Conservation (phyloP, 257 asterid genomes). For the Forsythia viridissima region DNA sequence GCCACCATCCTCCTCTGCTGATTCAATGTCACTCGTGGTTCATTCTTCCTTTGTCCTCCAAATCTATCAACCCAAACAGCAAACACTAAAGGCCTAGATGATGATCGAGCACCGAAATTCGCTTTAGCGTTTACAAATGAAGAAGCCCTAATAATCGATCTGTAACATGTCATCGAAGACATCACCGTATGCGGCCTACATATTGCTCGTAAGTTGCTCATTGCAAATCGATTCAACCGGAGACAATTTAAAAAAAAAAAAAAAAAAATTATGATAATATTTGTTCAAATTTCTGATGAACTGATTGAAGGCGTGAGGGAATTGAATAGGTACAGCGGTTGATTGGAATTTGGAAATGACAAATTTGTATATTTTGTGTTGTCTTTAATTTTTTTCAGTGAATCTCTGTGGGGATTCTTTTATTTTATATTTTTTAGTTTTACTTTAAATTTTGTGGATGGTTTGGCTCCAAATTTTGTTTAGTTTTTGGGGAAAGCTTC, state of each 20-base stretch:
- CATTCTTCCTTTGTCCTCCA: slow-evolving; percentile 31
- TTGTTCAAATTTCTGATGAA: background rate
- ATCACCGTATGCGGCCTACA: slow-evolving; percentile 69
- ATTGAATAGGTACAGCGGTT: slow-evolving; percentile 20
- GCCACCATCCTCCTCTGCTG: slow-evolving; percentile 79
- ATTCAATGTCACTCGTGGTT: slow-evolving; percentile 49
- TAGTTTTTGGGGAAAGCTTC: background rate
- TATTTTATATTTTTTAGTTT: slow-evolving; percentile 6
- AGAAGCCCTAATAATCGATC: slow-evolving; percentile 58
- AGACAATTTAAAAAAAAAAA: background rate
- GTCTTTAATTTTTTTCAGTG: slow-evolving; percentile 2
- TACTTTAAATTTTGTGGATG: slow-evolving; percentile 47
- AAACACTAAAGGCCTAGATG: slow-evolving; percentile 33
- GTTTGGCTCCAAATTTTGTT: slow-evolving; percentile 58
- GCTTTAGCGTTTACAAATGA: slow-evolving; percentile 34
- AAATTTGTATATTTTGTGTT: background rate
- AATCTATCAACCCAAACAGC: slow-evolving; percentile 43
- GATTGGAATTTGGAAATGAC: background rate
- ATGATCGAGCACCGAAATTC: slow-evolving; percentile 17
- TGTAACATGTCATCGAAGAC: slow-evolving; percentile 59
- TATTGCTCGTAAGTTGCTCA: slow-evolving; percentile 72
- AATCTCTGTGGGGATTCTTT: slow-evolving; percentile 30
- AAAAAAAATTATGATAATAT: slow-evolving; percentile 11
- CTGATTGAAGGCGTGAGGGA: slow-evolving; percentile 43
- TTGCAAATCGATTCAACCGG: slow-evolving; percentile 18